Evolutionary conservation across 768 basidiomycete species (phyloP).

Genomic region (Leccinum aurantiacum): DNA sequence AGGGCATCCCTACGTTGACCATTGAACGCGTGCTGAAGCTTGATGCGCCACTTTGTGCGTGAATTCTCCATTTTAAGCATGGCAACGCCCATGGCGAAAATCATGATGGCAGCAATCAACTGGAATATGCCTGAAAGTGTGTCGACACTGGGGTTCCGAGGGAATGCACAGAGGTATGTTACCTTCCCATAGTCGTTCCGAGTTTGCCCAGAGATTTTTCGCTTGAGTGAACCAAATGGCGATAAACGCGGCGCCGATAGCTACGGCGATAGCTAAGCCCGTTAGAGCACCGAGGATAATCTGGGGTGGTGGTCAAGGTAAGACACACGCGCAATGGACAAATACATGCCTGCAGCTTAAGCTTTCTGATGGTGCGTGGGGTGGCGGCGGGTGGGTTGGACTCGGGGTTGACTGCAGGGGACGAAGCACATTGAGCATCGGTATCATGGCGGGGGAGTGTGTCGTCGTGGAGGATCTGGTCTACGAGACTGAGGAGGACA

Average conservation of each 20-base stretch:
- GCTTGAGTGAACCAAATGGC: slow-evolving; percentile 95
- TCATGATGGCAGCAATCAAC: slow-evolving; percentile 73
- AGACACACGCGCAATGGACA: neutral
- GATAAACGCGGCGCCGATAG: slow-evolving; percentile 90
- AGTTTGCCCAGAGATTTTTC: slow-evolving; percentile 75
- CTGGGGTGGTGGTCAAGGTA: slow-evolving; percentile 33
- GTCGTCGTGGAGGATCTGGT: slow-evolving; percentile 64
- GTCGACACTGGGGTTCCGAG: neutral
- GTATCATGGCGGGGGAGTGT: neutral
- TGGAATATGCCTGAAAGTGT: slow-evolving; percentile 57
- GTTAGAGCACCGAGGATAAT: slow-evolving; percentile 72
- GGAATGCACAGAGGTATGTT: slow-evolving; percentile 8
- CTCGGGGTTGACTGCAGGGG: slow-evolving; percentile 10
- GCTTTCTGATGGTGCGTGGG: slow-evolving; percentile 57
- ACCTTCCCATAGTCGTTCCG: slow-evolving; percentile 95
- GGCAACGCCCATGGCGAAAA: slow-evolving; percentile 89
- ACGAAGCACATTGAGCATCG: neutral
- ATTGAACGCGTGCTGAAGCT: slow-evolving; percentile 78
- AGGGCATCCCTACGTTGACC: slow-evolving; percentile 44
- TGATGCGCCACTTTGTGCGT: slow-evolving; percentile 91
- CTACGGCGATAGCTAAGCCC: slow-evolving; percentile 77
- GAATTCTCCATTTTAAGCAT: slow-evolving; percentile 96
- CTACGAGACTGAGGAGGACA: slow-evolving; percentile 87
- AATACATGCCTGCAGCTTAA: slow-evolving; percentile 59
- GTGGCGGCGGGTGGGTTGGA: slow-evolving; percentile 31